These are phyloP conservation scores for Platanus orientalis DNA, from an alignment of 164 flowering plant species.

Conservation along the genomic window DNA sequence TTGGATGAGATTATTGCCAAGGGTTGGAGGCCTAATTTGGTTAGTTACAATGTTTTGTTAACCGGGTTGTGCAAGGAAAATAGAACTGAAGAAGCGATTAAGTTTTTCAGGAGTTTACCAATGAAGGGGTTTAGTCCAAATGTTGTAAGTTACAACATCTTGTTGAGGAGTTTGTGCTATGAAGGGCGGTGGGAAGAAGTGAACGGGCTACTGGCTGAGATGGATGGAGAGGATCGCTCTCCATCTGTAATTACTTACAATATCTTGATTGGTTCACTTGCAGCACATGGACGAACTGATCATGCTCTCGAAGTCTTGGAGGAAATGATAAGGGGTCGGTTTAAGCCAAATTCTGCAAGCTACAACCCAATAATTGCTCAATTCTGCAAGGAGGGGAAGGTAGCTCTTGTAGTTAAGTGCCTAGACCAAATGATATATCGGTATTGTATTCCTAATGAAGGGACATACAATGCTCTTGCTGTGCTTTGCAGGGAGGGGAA, in stretches of 20 bases:
- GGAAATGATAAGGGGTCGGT: slow-evolving; percentile 45
- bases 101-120: slow-evolving; percentile 59
- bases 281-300: slow-evolving; percentile 53
- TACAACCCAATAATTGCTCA: slow-evolving; percentile 70
- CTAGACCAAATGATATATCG: slow-evolving; percentile 59
- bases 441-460: slow-evolving; percentile 63
- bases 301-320: slow-evolving; percentile 64
- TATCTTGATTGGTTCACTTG: slow-evolving; percentile 70
- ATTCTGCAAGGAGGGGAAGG: slow-evolving; percentile 63
- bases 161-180: slow-evolving; percentile 61
- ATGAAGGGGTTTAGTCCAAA: slow-evolving; percentile 68
- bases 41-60: slow-evolving; percentile 78
- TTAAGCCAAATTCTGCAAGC: slow-evolving; percentile 59
- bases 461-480: slow-evolving; percentile 79
- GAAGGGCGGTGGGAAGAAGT: slow-evolving; percentile 81
- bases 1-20: slow-evolving; percentile 65
- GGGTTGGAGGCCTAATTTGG: slow-evolving; percentile 82
- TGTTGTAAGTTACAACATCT: slow-evolving; percentile 78
- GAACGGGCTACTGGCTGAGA: slow-evolving; percentile 62
- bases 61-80: slow-evolving; percentile 88
- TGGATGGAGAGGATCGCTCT: slow-evolving; percentile 56
- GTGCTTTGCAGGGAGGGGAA: slow-evolving; percentile 54
- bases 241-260: slow-evolving; percentile 75
- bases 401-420: slow-evolving; percentile 52
- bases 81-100: slow-evolving; percentile 61